phyloP scores from a whole-genome alignment of 768 basidiomycete genomes.

The Pleurotus djamor region DNA sequence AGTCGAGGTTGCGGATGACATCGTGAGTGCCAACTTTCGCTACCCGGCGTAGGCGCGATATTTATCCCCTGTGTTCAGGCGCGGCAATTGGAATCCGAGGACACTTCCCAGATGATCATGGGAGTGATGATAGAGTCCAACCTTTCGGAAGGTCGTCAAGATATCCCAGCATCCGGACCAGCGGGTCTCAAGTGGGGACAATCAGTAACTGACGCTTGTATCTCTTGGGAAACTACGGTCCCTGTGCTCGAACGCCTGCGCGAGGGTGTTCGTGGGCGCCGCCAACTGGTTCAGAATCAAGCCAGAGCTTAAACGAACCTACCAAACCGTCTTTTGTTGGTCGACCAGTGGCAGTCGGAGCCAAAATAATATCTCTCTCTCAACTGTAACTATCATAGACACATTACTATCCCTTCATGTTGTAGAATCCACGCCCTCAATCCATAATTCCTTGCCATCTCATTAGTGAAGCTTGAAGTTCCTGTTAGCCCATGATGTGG shows the following conservation, averaged over 20 bases:
- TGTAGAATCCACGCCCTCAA: neutral
- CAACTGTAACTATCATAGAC: too few species aligned
- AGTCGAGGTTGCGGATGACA: conserved; percentile 84
- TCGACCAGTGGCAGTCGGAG: too few species aligned
- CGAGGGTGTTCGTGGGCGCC: conserved; percentile 72
- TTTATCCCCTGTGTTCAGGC: conserved; percentile 49
- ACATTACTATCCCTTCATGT: neutral
- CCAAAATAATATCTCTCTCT: too few species aligned
- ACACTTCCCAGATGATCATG: conserved; percentile 57
- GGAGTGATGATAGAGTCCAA: conserved; percentile 99
- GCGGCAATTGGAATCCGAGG: conserved; percentile 67
- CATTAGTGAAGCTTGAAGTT: too few species aligned
- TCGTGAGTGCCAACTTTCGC: conserved; percentile 85
- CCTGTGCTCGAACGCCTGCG: conserved; percentile 73
- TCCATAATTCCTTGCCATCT: neutral
- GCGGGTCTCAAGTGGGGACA: conserved; percentile 72
- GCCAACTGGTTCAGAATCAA: conserved; percentile 41
- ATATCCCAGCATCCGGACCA: conserved; percentile 76
- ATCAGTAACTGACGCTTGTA: conserved; percentile 91
- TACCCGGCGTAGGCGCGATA: conserved; percentile 76
- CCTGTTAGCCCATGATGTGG: neutral
- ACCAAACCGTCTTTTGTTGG: too few species aligned
- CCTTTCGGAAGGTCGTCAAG: conserved; percentile 88
- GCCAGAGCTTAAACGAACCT: conserved; percentile 7
- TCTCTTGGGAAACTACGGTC: conserved; percentile 81